These are phyloP conservation scores for Leccinum variicolor DNA, from an alignment of 768 basidiomycete genomes.

Conservation along the genomic window DNA sequence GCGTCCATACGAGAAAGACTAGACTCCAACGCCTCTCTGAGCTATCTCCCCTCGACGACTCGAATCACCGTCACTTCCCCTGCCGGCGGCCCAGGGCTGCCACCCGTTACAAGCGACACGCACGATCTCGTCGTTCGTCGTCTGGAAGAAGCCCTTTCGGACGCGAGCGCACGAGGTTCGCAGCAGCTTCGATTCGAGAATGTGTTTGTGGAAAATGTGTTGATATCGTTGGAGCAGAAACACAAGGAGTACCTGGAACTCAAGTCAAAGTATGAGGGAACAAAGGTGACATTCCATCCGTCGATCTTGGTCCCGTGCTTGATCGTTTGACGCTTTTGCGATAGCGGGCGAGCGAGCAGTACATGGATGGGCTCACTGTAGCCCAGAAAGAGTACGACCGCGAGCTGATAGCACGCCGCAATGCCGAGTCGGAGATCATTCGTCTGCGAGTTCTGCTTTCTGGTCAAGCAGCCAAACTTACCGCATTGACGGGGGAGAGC, in stretches of 20 bases:
- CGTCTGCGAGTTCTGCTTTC: slow-evolving; percentile 81
- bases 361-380: slow-evolving; percentile 87
- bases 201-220: slow-evolving; percentile 66
- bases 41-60: slow-evolving; percentile 22
- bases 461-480: slow-evolving; percentile 84
- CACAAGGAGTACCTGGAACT: slow-evolving; percentile 59
- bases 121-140: slow-evolving; percentile 46
- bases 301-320: not conserved
- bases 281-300: slow-evolving; percentile 62
- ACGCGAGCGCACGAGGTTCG: slow-evolving; percentile 56
- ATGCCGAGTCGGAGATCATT: slow-evolving; percentile 90
- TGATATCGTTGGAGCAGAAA: slow-evolving; percentile 62
- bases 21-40: slow-evolving; percentile 24
- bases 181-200: slow-evolving; percentile 69
- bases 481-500: slow-evolving; percentile 78
- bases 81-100: slow-evolving; percentile 25
- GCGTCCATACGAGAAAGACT: slow-evolving; percentile 19
- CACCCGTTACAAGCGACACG: slow-evolving; percentile 31
- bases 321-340: not conserved
- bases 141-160: slow-evolving; percentile 59
- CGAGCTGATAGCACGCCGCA: slow-evolving; percentile 82
- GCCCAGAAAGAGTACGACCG: slow-evolving; percentile 94
- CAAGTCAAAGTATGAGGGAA: slow-evolving; percentile 76
- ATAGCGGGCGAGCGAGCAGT: slow-evolving; percentile 88
- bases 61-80: slow-evolving; percentile 48